Base-by-base conservation (phyloP, 176 grass and related monocot genomes). In the Oryza nivara region DNA sequence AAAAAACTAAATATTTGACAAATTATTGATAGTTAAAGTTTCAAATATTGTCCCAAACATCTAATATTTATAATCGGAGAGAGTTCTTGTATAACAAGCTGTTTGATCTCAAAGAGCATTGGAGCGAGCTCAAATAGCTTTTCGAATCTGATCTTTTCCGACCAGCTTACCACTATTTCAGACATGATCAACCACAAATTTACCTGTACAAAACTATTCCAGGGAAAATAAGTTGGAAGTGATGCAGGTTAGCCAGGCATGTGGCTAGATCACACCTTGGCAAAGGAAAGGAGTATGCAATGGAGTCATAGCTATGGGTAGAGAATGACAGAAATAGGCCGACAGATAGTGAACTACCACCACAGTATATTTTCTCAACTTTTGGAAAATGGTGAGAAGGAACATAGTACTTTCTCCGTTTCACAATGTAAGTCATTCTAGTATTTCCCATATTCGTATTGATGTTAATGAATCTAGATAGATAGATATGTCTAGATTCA, bases 291-390 rank as follows among this genome's bases (percentile, higher is more conserved):
- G 14, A 41, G 13, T 8, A 44, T 60, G 22, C 47, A 19, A 71
- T 69, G n/a, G 14, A n/a, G 2, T 30, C 68, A 61, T 45, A 68
- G 49, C 67, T 22, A 36, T 83, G 28, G 60, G 12, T 17, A 35
- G 26, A n/a, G 43, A 38, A 7, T 7, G 36, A 48, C 38, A 69
- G 13, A 87, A 87, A 61, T 47, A 32, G 72, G 68, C 72, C 64
- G 75, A 25, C 65, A 82, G 38, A 26, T 23, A 63, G 7, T 23
- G 47, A 26, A 25, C 58, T 49, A 43, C 46, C 8, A 43, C 46
- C 8, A 26, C 9, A 14, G 26, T 36, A 69, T 32, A 35, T 34
- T 17, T 20, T 20, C 22, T 60, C 70, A 13, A 19, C 34, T 3
- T 44, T 73, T 9, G 38, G 46, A 60, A 38, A 82, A 82, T 48